Evolutionary conservation across 768 basidiomycete genomes (phyloP), one percentile per base, ranked within the genome.

Genomic region (Ramaria rubella): DNA sequence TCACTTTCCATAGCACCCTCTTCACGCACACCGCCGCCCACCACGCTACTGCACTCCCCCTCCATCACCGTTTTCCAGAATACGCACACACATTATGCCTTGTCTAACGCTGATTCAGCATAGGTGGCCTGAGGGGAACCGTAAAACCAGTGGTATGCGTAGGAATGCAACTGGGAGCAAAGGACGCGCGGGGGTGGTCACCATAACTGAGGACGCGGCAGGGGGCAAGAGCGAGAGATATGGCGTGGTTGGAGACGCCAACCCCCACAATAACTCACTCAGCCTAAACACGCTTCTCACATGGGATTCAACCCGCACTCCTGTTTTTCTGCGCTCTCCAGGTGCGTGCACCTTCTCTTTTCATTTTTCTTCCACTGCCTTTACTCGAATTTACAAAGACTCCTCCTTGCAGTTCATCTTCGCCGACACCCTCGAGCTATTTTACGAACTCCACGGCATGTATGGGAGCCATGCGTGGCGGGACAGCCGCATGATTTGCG

Each of bases 61-160:
- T 97, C 19, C 85, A 83, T 50, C 93, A 97, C 68, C 83, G 81
- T 46, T 86, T 82, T 64, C 69, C 81, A 0, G 88, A 93, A 9
- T 96, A 84, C 69, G 78, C 91, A 2, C 83, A 87, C 8, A 93
- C 94, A 0, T 87, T 90, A 14, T 79, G 96, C 38, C 77, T 98
- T 15, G 80, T 90, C 49, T 95, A 97, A 72, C 81, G 95, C 42
- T 99, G 96, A 95, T 74, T 98, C 53, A 83, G 89, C 0, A 75
- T 87, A 6, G 95, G 98, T 66, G 90, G 89, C 86, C 78, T 98
- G 0, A 86, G 91, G 62, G 74, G 97, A 52, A 77, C 79, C 5
- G 80, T 83, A 58, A 92, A 97, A 67, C 83, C 81, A 0, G 79
- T 90, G n/a, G n/a, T n/a, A n/a, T n/a, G n/a, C n/a, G n/a, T n/a